These are phyloP conservation scores for Mycena sanguinolenta DNA, from an alignment of 768 basidiomycete species.

Conservation along the genomic window DNA sequence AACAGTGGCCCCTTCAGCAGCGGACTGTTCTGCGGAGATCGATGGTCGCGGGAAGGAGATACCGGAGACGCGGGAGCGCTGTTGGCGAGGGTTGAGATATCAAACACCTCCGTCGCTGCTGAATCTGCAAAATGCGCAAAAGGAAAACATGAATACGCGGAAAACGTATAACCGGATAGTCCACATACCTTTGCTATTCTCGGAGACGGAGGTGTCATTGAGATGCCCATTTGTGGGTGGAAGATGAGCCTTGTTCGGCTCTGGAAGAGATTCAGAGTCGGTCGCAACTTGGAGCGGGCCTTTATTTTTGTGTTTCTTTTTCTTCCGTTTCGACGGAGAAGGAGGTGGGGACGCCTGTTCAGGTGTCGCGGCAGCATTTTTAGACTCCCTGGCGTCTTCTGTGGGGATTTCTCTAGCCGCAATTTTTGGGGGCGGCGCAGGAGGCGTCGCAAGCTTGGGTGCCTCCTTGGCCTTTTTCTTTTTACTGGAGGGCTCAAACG, in stretches of 20 bases:
- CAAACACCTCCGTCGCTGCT: conserved; percentile 21
- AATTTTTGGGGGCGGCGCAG: conserved; percentile 14
- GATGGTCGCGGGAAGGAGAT: conserved; percentile 21
- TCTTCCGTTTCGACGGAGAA: conserved; percentile 27
- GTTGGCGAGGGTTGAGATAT: conserved; percentile 36
- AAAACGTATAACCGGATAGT: not conserved
- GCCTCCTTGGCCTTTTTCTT: conserved; percentile 57
- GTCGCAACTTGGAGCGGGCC: not conserved
- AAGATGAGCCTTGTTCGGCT: not conserved
- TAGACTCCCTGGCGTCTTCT: not conserved
- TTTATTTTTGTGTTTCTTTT: conserved; percentile 35
- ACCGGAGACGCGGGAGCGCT: conserved; percentile 25
- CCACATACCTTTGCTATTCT: not conserved
- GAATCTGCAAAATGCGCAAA: not conserved
- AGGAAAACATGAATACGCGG: not conserved
- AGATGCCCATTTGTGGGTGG: not conserved
- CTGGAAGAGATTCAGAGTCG: conserved; percentile 12
- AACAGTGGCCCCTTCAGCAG: conserved; percentile 60
- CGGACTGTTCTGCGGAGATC: conserved; percentile 27
- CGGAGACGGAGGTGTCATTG: not conserved
- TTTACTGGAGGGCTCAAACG: conserved; percentile 62
- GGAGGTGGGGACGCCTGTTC: conserved; percentile 7
- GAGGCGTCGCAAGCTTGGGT: conserved; percentile 27
- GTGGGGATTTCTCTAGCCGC: not conserved
- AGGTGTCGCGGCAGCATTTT: not conserved